These are phyloP conservation scores for Bjerkandera adusta DNA, from an alignment of 1,284 basidiomycete genomes.

Conservation along the genomic window DNA sequence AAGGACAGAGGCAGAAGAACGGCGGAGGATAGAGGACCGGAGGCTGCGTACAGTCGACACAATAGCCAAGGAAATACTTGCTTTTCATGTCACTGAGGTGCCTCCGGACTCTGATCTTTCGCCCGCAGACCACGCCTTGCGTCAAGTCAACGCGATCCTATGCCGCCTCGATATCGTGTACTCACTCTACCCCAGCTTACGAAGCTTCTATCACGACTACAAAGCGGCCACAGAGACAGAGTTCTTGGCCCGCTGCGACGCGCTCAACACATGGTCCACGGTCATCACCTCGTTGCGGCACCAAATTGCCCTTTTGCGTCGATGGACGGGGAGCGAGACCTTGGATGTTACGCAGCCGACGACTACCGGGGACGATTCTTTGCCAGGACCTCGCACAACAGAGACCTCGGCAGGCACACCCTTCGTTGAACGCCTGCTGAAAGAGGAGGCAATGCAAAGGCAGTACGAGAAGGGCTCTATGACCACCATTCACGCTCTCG, in stretches of 20 bases:
- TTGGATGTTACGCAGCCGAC: constrained; percentile 83
- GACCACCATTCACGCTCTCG: constrained; percentile 82
- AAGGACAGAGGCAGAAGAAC: constrained; percentile 81
- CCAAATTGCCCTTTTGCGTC: constrained; percentile 76
- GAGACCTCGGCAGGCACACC: constrained; percentile 54
- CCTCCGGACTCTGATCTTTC: constrained; percentile 37
- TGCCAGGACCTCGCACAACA: constrained; percentile 11
- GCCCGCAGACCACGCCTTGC: constrained; percentile 53
- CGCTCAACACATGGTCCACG: constrained; percentile 87
- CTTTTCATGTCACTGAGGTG: constrained; percentile 59
- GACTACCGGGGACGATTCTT: constrained; percentile 19
- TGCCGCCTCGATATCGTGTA: constrained; percentile 81
- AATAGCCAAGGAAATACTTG: constrained; percentile 81
- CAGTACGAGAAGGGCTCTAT: constrained; percentile 93
- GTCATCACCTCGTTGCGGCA: constrained; percentile 77
- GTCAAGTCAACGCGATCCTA: constrained; percentile 74
- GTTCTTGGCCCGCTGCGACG: constrained; percentile 81
- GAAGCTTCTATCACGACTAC: constrained; percentile 79
- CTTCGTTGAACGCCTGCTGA: constrained; percentile 93
- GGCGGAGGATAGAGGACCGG: constrained; percentile 78
- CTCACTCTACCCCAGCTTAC: constrained; percentile 84
- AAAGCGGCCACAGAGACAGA: constrained; percentile 61
- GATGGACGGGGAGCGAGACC: constrained; percentile 92
- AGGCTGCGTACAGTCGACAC: constrained; percentile 78
- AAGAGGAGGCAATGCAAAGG: constrained; percentile 92